Evolutionary conservation across 2,329 filamentous ascomycete genomes (phyloP).

Genomic region (Fusarium concolor): DNA sequence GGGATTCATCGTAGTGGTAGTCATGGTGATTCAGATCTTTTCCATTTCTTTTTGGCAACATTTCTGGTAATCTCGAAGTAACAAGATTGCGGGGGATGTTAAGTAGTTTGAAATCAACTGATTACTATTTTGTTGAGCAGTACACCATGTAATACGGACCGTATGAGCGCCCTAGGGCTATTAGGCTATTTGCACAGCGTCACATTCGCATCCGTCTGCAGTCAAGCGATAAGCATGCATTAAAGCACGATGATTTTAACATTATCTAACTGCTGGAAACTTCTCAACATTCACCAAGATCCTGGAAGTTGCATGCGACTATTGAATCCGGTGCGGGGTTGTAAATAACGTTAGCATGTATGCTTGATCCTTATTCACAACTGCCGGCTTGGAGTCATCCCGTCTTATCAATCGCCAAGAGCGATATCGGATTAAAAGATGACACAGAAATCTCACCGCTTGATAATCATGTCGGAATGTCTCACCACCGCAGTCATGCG

Average conservation of each 20-base stretch:
- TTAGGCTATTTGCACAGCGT: not conserved
- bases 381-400: too few relatives aligned
- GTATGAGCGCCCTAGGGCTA: not conserved
- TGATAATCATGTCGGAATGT: not conserved
- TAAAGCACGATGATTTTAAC: not conserved
- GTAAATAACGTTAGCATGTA: too few relatives aligned
- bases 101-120: not conserved
- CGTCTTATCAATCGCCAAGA: not conserved
- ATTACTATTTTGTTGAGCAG: not conserved
- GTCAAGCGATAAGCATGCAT: not conserved
- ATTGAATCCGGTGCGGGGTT: not conserved
- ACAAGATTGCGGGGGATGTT: not conserved
- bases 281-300: not conserved
- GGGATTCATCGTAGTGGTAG: too few relatives aligned
- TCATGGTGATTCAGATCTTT: not conserved
- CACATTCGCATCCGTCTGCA: not conserved
- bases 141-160: conserved; percentile 7
- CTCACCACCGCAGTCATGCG: fast-evolving
- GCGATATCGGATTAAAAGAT: not conserved
- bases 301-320: not conserved
- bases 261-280: fast-evolving
- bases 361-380: too few relatives aligned
- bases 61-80: fast-evolving
- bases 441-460: not conserved
- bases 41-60: fast-evolving